These are phyloP conservation scores for Boletus semigastroideus DNA, from an alignment of 1,284 basidiomycete genomes.

Conservation along the genomic window DNA sequence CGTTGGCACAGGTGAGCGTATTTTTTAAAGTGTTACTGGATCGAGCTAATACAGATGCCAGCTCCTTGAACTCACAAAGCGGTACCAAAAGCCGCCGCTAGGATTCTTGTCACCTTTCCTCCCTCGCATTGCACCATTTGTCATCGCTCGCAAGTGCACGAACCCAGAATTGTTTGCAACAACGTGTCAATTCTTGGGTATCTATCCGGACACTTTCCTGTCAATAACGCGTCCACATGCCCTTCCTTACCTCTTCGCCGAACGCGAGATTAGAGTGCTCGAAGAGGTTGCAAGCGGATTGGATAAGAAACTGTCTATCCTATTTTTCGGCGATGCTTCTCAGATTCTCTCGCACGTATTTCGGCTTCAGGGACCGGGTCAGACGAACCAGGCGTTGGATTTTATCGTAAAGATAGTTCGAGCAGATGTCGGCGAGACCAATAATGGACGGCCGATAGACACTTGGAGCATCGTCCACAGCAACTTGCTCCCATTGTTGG, in stretches of 20 bases:
- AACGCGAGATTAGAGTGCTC: constrained; percentile 53
- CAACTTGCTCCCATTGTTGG: constrained; percentile 66
- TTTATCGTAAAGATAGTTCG: constrained; percentile 54
- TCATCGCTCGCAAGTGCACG: constrained; percentile 58
- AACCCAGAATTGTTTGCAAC: constrained; percentile 63
- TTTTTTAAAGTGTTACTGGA: constrained; percentile 1
- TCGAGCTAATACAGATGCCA: constrained; percentile 33
- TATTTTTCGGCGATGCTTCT: constrained; percentile 64
- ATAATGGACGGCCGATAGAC: constrained; percentile 40
- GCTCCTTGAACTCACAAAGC: constrained; percentile 60
- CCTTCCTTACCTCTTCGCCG: constrained; percentile 70
- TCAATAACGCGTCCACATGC: constrained; percentile 63
- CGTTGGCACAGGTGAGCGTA: constrained; percentile 55
- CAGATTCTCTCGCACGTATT: constrained; percentile 76
- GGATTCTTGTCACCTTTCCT: constrained; percentile 71
- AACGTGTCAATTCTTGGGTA: constrained; percentile 60
- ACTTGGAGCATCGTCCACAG: constrained; percentile 59
- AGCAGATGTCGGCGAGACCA: constrained; percentile 28
- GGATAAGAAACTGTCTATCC: constrained; percentile 44
- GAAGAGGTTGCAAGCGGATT: constrained; percentile 46
- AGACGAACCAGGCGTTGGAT: constrained; percentile 55
- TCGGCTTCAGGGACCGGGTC: constrained; percentile 51
- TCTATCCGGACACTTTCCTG: constrained; percentile 63
- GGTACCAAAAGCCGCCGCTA: constrained; percentile 67
- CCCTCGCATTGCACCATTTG: constrained; percentile 63